phyloP scores from a whole-genome alignment of 129 eudicot genomes.

The Tagetes erecta region DNA sequence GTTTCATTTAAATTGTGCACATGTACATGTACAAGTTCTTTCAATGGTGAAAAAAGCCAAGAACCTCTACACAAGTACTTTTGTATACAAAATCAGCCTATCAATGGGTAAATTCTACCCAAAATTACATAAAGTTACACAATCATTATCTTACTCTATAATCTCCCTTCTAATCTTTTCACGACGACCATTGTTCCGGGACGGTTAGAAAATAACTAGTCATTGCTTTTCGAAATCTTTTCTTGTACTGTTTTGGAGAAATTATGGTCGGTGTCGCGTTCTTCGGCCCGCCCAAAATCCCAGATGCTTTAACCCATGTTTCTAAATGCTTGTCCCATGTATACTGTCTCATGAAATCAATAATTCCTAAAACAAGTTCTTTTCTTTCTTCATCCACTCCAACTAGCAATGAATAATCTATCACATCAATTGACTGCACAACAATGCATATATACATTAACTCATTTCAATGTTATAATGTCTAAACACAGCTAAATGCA shows the following conservation, averaged over 20 bases:
- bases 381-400: conserved; percentile 84
- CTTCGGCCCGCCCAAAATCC: conserved; percentile 93
- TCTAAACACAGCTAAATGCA: not conserved
- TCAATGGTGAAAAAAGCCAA: conserved; percentile 2
- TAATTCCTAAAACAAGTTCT: conserved; percentile 87
- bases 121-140: conserved; percentile 4
- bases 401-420: conserved; percentile 92
- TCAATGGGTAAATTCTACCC: conserved; percentile 13
- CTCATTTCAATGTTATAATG: not conserved
- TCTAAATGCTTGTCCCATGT: conserved; percentile 99
- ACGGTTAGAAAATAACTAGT: conserved; percentile 83
- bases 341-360: conserved; percentile 94
- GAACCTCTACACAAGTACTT: not conserved
- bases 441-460: not conserved
- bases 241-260: conserved; percentile 94
- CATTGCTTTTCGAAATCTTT: conserved; percentile 96
- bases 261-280: conserved; percentile 85
- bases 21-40: conserved; percentile 10
- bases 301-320: conserved; percentile 98
- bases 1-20: not conserved
- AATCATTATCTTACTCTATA: conserved; percentile 10
- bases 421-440: conserved; percentile 81
- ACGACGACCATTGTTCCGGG: conserved; percentile 90
- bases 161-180: conserved; percentile 8
- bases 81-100: conserved; percentile 13